A percentile compares a stretch with the other conserved stretches of the same genome.
These are phyloP conservation scores for Pelargonium cotyledonis DNA, from an alignment of 441 rosid species.

Conservation along the genomic window DNA sequence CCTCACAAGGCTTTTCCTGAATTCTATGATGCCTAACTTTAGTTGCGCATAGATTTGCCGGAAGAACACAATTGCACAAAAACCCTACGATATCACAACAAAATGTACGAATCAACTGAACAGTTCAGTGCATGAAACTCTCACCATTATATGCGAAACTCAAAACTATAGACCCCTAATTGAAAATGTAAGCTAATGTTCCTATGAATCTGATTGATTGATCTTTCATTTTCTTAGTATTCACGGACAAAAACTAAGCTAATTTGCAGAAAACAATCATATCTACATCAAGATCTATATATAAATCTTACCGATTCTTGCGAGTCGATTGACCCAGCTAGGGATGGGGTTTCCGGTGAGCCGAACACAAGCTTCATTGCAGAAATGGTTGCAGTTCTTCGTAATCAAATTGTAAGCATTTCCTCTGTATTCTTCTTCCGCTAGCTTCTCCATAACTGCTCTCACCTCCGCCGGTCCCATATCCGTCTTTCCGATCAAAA, in stretches of 20 bases:
- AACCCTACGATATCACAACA: constrained; percentile 35
- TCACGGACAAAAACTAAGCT: no score
- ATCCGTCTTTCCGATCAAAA: constrained; percentile 87
- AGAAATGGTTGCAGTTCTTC: constrained; percentile 96
- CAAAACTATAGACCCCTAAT: no score
- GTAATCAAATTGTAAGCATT: constrained; percentile 83
- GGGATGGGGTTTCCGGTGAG: constrained; percentile 85
- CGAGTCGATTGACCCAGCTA: constrained; percentile 93
- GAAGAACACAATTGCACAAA: constrained; percentile 83
- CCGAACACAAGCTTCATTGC: constrained; percentile 73
- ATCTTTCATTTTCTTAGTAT: no score
- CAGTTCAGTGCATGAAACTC: no score
- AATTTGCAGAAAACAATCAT: no score
- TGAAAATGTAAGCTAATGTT: no score
- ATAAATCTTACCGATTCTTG: constrained; percentile 66
- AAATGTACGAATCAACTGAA: no score
- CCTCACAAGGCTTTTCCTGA: constrained; percentile 54
- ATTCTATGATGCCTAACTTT: constrained; percentile 49
- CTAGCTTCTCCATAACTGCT: constrained; percentile 68
- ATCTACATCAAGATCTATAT: no score
- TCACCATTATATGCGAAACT: no score
- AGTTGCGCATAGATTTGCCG: constrained; percentile 62
- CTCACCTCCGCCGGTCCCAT: constrained; percentile 58
- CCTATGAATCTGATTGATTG: no score
- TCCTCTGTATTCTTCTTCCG: constrained; percentile 55